Conservation (phyloP, 1,284 basidiomycete genomes). For the Boletus sp. region DNA sequence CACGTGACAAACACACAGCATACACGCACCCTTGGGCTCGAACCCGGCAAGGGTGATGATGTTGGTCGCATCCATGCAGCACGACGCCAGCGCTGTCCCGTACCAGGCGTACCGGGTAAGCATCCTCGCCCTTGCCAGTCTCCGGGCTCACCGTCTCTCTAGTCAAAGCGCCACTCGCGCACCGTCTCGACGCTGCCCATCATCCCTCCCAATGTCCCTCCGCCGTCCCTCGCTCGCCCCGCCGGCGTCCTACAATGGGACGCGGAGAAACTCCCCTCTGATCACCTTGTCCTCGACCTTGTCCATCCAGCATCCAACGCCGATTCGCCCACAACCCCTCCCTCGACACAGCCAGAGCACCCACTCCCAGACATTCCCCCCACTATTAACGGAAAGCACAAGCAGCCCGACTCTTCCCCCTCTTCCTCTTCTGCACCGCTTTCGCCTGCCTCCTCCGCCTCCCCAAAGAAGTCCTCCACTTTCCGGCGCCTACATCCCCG, state of each 20-base stretch:
- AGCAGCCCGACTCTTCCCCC: slow-evolving; percentile 4
- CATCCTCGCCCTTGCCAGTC: not conserved
- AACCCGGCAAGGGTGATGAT: no score
- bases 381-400: slow-evolving; percentile 12
- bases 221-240: slow-evolving; percentile 19
- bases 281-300: slow-evolving; percentile 11
- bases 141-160: not conserved
- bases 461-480: slow-evolving; percentile 47
- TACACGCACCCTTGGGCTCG: no score
- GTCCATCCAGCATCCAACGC: not conserved
- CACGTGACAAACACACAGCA: slow-evolving; percentile 27
- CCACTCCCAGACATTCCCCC: not conserved
- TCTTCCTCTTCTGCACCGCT: slow-evolving; percentile 16
- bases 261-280: slow-evolving; percentile 22
- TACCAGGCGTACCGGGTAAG: slow-evolving; percentile 72
- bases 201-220: slow-evolving; percentile 29
- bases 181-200: slow-evolving; percentile 41
- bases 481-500: slow-evolving; percentile 56
- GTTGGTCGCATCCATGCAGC: slow-evolving; percentile 5
- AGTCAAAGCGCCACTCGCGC: slow-evolving; percentile 72
- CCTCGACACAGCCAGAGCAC: slow-evolving; percentile 3
- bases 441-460: slow-evolving; percentile 6
- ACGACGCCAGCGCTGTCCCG: slow-evolving; percentile 40
- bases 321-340: not conserved
- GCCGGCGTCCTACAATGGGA: slow-evolving; percentile 11